Percentiles rank a stretch among this genome's conserved stretches.
phyloP scores from a whole-genome alignment of 2,329 filamentous ascomycete genomes.

The Blumeriella jaapii region DNA sequence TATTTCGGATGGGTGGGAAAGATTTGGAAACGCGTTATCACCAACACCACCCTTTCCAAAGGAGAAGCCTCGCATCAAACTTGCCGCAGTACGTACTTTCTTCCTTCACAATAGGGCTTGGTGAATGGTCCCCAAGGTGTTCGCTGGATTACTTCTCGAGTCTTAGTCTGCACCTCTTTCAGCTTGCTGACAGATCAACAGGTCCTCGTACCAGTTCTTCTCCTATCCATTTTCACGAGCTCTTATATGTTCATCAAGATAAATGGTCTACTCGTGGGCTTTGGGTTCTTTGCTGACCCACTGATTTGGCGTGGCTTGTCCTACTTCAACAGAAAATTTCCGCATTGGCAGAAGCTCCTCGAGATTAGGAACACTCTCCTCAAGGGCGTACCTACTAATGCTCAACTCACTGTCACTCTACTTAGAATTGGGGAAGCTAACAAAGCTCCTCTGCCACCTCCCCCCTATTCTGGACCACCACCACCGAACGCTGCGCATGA shows the following conservation, averaged over 20 bases:
- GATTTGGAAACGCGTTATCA: constrained; percentile 49
- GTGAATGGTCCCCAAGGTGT: too few relatives aligned
- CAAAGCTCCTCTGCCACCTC: constrained; percentile 64
- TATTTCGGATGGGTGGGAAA: constrained; percentile 49
- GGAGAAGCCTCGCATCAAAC: constrained; percentile 37
- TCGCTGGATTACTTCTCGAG: too few relatives aligned
- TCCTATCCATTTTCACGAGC: constrained; percentile 41
- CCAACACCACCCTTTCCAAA: constrained; percentile 42
- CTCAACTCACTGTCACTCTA: constrained; percentile 70
- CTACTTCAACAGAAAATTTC: constrained; percentile 49
- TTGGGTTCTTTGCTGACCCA: constrained; percentile 72
- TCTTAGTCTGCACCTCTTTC: too few relatives aligned
- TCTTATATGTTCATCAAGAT: constrained; percentile 54
- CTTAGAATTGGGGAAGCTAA: constrained; percentile 74
- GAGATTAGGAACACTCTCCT: constrained; percentile 50
- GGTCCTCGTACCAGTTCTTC: constrained; percentile 37
- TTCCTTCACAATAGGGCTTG: too few relatives aligned
- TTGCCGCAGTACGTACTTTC: constrained; percentile 33
- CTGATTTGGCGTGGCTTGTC: constrained; percentile 48
- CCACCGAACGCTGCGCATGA: constrained; percentile 32
- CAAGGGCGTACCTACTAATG: constrained; percentile 75
- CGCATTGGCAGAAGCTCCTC: constrained; percentile 64
- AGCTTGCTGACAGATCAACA: constrained; percentile 1
- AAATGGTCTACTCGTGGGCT: constrained; percentile 54
- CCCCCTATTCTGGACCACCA: constrained; percentile 33